phyloP scores from a whole-genome alignment of 805 yeast species.

The Wickerhamomyces alni region DNA sequence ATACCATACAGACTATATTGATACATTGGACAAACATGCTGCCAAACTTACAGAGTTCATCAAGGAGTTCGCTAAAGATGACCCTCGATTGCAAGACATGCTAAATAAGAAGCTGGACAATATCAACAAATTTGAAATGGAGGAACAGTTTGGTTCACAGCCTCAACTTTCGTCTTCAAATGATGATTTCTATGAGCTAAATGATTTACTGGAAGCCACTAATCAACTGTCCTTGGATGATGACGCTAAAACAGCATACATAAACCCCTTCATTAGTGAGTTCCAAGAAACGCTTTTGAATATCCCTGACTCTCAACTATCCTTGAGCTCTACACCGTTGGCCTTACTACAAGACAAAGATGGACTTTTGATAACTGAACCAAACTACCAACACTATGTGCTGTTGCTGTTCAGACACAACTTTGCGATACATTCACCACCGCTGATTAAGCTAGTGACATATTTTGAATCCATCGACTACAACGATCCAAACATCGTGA shows the following conservation, averaged over 20 bases:
- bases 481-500: constrained; percentile 8
- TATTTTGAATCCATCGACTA: constrained; percentile 14
- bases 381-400: constrained; percentile 5
- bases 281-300: constrained; percentile 2
- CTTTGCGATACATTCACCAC: constrained; percentile 14
- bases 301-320: background rate
- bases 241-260: background rate
- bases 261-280: constrained; percentile 4
- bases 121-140: constrained; percentile 3
- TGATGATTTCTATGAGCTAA: constrained; percentile 1
- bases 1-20: constrained; percentile 28
- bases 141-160: background rate
- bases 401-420: constrained; percentile 6
- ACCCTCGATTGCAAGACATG: constrained; percentile 10
- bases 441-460: constrained; percentile 10
- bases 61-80: constrained; percentile 17
- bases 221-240: background rate
- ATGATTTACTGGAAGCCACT: constrained; percentile 1
- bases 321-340: constrained; percentile 1
- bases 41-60: constrained; percentile 19
- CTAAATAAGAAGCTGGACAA: background rate
- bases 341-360: constrained; percentile 1
- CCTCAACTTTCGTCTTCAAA: background rate
- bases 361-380: constrained; percentile 4
- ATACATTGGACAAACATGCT: constrained; percentile 22